These are phyloP conservation scores for Sporothrix dimorphospora DNA, from an alignment of 2,329 filamentous ascomycete species.

Conservation along the genomic window DNA sequence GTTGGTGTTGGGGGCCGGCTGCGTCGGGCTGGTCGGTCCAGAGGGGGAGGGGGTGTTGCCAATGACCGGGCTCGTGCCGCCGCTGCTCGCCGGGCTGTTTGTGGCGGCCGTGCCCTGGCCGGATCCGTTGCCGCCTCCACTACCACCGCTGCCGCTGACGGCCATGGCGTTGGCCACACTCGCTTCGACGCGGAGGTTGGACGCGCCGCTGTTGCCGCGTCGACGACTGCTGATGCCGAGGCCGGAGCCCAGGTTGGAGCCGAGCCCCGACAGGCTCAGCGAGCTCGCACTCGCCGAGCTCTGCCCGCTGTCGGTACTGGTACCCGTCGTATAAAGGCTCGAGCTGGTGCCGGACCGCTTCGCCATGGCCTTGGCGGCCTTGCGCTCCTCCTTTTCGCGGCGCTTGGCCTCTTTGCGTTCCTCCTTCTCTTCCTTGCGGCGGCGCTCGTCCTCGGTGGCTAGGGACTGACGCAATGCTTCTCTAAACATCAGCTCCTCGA, in stretches of 20 bases:
- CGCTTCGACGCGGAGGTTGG: constrained; percentile 62
- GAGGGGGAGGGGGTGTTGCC: background rate
- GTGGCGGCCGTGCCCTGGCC: background rate
- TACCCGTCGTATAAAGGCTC: constrained; percentile 46
- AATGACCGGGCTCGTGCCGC: constrained; percentile 18
- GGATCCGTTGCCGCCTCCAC: constrained; percentile 19
- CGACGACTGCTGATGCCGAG: constrained; percentile 48
- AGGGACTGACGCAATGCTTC: constrained; percentile 90
- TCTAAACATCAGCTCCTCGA: constrained; percentile 98
- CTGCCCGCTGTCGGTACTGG: constrained; percentile 44
- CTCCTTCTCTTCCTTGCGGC: constrained; percentile 81
- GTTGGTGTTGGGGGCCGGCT: background rate
- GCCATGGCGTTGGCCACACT: constrained; percentile 51
- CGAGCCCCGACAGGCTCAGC: constrained; percentile 65
- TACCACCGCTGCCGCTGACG: constrained; percentile 38
- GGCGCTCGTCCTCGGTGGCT: constrained; percentile 91
- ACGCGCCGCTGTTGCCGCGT: constrained; percentile 62
- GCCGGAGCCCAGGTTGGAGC: constrained; percentile 57
- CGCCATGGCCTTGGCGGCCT: constrained; percentile 67
- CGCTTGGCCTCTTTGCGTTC: constrained; percentile 81
- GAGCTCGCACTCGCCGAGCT: constrained; percentile 65
- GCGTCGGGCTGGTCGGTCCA: constrained; percentile 1
- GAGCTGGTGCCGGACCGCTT: constrained; percentile 41
- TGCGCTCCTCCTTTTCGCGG: constrained; percentile 81
- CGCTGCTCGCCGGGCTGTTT: constrained; percentile 18